Conservation (phyloP, 177 flowering plant genomes). For the Vitis hybrid region DNA sequence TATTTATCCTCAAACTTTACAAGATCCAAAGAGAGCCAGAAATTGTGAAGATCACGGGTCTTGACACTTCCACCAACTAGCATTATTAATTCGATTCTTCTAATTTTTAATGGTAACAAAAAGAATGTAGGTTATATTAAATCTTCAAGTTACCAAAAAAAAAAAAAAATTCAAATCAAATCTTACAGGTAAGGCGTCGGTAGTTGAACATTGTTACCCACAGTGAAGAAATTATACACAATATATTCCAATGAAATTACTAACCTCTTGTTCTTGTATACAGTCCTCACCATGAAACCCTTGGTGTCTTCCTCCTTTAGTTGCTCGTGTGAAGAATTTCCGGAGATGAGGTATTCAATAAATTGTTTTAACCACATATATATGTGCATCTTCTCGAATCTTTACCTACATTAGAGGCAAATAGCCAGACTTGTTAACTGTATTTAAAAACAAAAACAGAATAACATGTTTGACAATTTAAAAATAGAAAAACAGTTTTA, state of each 20-base stretch:
- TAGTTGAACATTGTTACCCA: neutral
- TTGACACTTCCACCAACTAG: too few relatives aligned
- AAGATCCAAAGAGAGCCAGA: too few relatives aligned
- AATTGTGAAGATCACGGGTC: too few relatives aligned
- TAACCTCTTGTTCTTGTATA: conserved; percentile 6
- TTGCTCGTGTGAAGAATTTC: neutral
- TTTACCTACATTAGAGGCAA: neutral
- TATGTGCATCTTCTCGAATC: neutral
- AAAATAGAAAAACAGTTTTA: too few relatives aligned
- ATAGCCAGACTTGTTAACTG: neutral
- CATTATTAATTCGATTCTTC: too few relatives aligned
- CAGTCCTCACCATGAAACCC: neutral
- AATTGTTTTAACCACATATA: neutral
- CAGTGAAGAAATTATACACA: neutral
- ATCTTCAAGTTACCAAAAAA: neutral
- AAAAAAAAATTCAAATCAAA: too few relatives aligned
- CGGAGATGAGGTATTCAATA: neutral
- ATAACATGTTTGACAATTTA: too few relatives aligned
- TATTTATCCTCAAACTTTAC: too few relatives aligned
- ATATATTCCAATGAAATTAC: neutral
- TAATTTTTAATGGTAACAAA: neutral
- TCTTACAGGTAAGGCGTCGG: neutral
- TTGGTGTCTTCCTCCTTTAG: neutral
- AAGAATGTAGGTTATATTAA: neutral
- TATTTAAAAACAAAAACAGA: neutral